phyloP scores from a whole-genome alignment of 129 eudicot genomes.

The Saposhnikovia divaricata region DNA sequence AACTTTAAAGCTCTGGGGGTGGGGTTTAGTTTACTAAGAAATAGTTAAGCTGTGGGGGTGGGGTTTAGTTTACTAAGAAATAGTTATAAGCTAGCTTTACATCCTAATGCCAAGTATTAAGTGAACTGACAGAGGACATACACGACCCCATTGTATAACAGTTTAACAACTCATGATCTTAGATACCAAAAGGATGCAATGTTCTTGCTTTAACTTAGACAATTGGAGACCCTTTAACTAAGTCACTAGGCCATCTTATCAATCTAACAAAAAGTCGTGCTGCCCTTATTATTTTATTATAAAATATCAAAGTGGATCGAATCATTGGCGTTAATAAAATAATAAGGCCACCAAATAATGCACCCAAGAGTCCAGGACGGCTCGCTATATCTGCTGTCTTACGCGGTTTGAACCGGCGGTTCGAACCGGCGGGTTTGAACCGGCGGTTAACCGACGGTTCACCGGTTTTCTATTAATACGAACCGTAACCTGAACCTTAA shows the following conservation, averaged over 20 bases:
- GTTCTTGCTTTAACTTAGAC: conserved; percentile 1
- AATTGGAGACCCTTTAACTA: conserved; percentile 8
- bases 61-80: not conserved
- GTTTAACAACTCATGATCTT: conserved; percentile 8
- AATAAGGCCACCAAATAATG: too few species aligned
- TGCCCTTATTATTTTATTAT: too few species aligned
- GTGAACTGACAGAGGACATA: conserved; percentile 1
- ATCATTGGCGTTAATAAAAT: too few species aligned
- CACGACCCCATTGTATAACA: conserved; percentile 7
- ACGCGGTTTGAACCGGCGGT: too few species aligned
- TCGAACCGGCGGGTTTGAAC: too few species aligned
- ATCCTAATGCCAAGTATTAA: conserved; percentile 16
- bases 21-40: too few species aligned
- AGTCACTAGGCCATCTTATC: not conserved
- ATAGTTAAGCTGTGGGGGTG: not conserved
- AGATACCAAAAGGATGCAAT: not conserved
- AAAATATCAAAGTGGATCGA: too few species aligned
- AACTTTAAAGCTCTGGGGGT: conserved; percentile 11
- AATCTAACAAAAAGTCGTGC: not conserved
- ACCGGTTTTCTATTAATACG: too few species aligned
- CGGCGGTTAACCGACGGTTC: too few species aligned
- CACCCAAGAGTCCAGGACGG: too few species aligned
- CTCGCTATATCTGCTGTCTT: too few species aligned
- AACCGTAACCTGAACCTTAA: too few species aligned
- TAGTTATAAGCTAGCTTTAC: not conserved